Evolutionary conservation across 2,329 filamentous ascomycete genomes (phyloP).

Genomic region (Diaporthe destruens): DNA sequence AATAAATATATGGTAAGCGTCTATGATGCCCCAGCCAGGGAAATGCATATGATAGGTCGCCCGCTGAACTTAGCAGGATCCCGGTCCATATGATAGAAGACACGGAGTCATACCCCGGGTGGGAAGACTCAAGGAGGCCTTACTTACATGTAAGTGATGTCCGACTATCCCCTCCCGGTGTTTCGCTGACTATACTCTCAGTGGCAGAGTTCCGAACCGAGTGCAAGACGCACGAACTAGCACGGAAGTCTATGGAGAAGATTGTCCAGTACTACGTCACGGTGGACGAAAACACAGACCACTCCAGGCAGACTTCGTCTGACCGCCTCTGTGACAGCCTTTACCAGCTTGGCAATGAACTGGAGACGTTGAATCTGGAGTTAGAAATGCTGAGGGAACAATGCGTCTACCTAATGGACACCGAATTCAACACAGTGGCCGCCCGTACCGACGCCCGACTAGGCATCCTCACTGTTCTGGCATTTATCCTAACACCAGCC

Average conservation of each 20-base stretch:
- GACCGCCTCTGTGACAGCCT: background rate
- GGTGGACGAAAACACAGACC: background rate
- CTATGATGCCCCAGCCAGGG: rapidly evolving
- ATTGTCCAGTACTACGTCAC: background rate
- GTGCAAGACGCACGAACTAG: background rate
- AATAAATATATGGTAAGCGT: background rate
- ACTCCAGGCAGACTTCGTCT: background rate
- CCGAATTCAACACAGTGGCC: slow-evolving; percentile 10
- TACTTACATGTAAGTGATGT: background rate
- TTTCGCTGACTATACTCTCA: background rate
- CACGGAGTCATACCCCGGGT: background rate
- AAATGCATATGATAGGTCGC: background rate
- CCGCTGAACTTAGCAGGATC: background rate
- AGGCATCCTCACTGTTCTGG: background rate
- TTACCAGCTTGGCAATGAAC: background rate
- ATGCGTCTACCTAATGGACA: background rate
- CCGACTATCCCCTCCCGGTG: background rate
- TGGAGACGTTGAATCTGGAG: slow-evolving; percentile 1
- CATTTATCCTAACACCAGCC: slow-evolving; percentile 1
- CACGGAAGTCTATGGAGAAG: background rate
- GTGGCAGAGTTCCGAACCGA: slow-evolving; percentile 1
- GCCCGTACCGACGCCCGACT: slow-evolving; percentile 13
- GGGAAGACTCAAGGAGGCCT: background rate
- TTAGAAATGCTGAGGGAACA: slow-evolving; percentile 11
- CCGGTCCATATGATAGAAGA: background rate